Conservation (phyloP, 2,329 filamentous ascomycete genomes). For the Colletotrichum sp. region DNA sequence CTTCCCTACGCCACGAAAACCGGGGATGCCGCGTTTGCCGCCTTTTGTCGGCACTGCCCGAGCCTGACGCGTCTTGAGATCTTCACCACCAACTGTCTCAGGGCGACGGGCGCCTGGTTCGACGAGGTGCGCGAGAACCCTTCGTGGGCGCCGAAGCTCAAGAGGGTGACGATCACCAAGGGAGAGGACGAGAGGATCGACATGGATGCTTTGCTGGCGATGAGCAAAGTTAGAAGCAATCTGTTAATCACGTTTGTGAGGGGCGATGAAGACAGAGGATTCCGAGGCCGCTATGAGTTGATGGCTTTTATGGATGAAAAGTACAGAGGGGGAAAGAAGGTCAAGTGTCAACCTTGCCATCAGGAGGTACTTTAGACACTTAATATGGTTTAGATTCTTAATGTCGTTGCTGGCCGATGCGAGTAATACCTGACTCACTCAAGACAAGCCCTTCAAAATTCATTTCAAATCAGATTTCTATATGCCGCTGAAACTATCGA, state of each 20-base stretch:
- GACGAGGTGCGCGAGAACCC: neutral
- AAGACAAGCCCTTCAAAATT: neutral
- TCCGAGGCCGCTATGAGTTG: neutral
- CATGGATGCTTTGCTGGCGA: neutral
- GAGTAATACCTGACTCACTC: fast-evolving
- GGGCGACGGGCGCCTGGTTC: neutral
- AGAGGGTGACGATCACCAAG: neutral
- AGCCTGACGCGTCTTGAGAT: neutral
- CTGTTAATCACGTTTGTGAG: neutral
- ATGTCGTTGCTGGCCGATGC: neutral
- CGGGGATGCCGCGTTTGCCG: neutral
- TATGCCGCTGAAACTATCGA: neutral
- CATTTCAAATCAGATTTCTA: neutral
- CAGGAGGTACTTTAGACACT: neutral
- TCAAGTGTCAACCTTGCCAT: neutral
- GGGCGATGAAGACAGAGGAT: neutral
- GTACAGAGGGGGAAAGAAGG: neutral
- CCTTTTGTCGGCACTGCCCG: neutral
- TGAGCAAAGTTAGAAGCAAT: neutral
- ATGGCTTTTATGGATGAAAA: neutral
- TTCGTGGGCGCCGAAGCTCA: neutral
- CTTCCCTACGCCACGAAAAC: neutral
- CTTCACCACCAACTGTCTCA: neutral
- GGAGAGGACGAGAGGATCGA: neutral
- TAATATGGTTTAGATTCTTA: neutral